Conservation (phyloP, 306 rosid genomes). For the Vicia sativa region DNA sequence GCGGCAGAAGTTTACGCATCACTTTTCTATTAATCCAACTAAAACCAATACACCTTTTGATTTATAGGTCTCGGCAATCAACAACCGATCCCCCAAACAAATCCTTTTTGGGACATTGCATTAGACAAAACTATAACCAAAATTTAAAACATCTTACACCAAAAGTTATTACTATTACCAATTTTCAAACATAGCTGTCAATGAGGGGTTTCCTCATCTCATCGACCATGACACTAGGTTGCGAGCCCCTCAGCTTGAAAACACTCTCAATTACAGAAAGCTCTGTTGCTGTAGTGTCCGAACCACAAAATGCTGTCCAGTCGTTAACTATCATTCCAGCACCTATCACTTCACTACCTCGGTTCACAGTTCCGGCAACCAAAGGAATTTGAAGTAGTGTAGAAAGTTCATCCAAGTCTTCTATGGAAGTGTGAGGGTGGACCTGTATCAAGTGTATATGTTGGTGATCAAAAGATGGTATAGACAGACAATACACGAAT, state of each 20-base stretch:
- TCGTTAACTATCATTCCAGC: conserved; percentile 90
- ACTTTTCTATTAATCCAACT: not conserved
- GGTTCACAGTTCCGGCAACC: conserved; percentile 87
- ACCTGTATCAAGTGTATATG: conserved; percentile 54
- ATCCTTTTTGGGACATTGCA: not conserved
- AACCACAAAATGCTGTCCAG: conserved; percentile 95
- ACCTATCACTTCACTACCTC: conserved; percentile 87
- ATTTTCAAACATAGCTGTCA: conserved; percentile 65
- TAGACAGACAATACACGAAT: not conserved
- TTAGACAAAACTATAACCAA: conserved; percentile 20
- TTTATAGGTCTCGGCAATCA: not conserved
- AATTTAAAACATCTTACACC: conserved; percentile 12
- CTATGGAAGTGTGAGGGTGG: conserved; percentile 90
- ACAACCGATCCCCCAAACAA: not conserved
- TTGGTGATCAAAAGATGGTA: conserved; percentile 19
- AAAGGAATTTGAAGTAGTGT: conserved; percentile 95
- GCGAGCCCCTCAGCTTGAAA: conserved; percentile 88
- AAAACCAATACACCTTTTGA: not conserved
- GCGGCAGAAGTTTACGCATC: not conserved
- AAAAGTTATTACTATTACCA: not conserved
- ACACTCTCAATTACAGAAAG: conserved; percentile 87
- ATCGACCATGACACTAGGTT: conserved; percentile 78
- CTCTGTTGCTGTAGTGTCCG: conserved; percentile 94
- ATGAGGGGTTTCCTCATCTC: conserved; percentile 91
- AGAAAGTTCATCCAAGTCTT: conserved; percentile 91